Base-by-base conservation (phyloP, 164 flowering plant species). In the Nymphaea thermarum region DNA sequence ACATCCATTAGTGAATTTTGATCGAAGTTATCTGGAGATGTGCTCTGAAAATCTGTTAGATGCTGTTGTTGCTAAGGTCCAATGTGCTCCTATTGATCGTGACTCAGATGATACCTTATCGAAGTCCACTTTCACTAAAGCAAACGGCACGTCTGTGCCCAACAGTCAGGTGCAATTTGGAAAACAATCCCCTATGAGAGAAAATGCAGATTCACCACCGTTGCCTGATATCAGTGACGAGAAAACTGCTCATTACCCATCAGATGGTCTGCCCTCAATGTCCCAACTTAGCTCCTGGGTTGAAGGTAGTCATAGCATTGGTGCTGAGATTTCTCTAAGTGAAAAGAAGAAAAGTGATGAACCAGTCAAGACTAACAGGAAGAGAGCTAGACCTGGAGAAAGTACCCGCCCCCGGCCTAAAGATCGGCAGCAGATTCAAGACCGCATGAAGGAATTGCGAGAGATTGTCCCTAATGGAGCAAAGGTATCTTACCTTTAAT, bases 371-470 rank as follows among this genome's bases (percentile, higher is more conserved):
- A 61, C 66, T 59, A 70, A 73, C 55, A 88, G 73, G 81, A 93
- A 87, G 73, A 85, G 89, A 75, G 93, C 89, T 62, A 84, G 84
- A 76, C 87, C 98, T 42, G 93, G 96, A 65, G 91, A 87, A 77
- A 85, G 87, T 75, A 70, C 81, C 43, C 77, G 90, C 12, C 96
- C 96, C 43, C 86, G 93, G 81, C 96, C 96, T 43, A 90, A 87
- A 78, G 96, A 93, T 68, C 89, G 98, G 36, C 96, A 90, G 73
- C 79, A 73, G 78, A 93, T 93, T 70, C 88, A 85, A 73, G 98
- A 90, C 51, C 89, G 95, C 42, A 76, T 90, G 63, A 76, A 78
- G 71, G 98, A 93, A 81, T 70, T 93, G 79, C 77, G 88, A 77
- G 85, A 77, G 68, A 83, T 93, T 70, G 89, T 90, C 36, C 98